A percentile compares a stretch with the other conserved stretches of the same genome.
phyloP scores from a whole-genome alignment of 1,284 basidiomycete species.

The Fistulina hepatica region DNA sequence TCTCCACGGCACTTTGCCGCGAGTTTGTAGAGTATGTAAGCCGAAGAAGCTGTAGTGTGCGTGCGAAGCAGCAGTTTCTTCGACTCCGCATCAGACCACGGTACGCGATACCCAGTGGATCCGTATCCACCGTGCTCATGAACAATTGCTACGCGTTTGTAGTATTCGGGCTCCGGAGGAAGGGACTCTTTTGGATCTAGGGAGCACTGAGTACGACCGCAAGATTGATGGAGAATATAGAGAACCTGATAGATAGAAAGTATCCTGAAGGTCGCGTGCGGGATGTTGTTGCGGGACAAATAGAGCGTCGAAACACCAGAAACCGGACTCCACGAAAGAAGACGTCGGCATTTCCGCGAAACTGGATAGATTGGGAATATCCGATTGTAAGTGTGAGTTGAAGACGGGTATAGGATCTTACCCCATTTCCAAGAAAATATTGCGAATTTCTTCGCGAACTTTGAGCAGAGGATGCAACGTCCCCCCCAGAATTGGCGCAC shows the following conservation, averaged over 20 bases:
- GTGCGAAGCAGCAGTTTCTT: constrained; percentile 90
- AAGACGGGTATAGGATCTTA: constrained; percentile 27
- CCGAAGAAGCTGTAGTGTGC: constrained; percentile 94
- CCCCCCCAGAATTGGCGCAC: constrained; percentile 79
- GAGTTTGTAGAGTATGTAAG: constrained; percentile 90
- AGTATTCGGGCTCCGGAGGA: constrained; percentile 77
- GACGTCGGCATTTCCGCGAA: constrained; percentile 99
- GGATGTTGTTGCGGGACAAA: constrained; percentile 99
- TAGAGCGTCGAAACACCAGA: constrained; percentile 99
- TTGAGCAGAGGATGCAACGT: constrained; percentile 95
- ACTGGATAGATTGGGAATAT: constrained; percentile 29
- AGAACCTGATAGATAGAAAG: constrained; percentile 91
- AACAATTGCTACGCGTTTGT: constrained; percentile 77
- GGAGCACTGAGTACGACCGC: constrained; percentile 1
- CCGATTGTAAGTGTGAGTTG: too few species aligned
- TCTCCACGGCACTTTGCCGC: constrained; percentile 70
- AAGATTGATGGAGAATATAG: constrained; percentile 1
- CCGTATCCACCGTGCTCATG: constrained; percentile 91
- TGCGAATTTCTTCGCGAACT: constrained; percentile 95
- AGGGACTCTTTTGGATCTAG: constrained; percentile 77
- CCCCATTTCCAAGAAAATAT: constrained; percentile 99
- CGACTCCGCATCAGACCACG: constrained; percentile 89
- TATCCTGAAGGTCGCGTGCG: constrained; percentile 95
- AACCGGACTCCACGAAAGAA: constrained; percentile 94
- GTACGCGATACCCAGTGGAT: constrained; percentile 96